Evolutionary conservation across 805 yeast species (phyloP).

Genomic region (Candida cerambycidarum): DNA sequence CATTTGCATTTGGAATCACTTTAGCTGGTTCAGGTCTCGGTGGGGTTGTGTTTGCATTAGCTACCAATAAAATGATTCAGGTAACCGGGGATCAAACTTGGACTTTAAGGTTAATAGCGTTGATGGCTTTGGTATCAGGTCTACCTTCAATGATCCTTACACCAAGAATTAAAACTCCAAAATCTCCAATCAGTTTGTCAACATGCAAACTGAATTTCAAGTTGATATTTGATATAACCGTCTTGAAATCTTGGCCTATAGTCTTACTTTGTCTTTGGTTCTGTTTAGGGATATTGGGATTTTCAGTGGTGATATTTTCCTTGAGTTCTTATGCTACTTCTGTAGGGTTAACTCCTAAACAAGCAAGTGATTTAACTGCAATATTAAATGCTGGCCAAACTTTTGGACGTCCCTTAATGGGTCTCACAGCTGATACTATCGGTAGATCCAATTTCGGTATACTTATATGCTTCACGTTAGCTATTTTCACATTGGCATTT

Average conservation of each 20-base stretch:
- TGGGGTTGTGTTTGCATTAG: conserved; percentile 50
- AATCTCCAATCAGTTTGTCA: conserved; percentile 21
- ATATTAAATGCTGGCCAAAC: conserved; percentile 43
- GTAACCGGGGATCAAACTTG: conserved; percentile 43
- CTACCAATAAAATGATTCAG: conserved; percentile 38
- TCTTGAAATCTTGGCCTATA: conserved; percentile 25
- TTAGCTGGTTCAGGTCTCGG: conserved; percentile 53
- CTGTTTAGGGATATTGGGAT: conserved; percentile 37
- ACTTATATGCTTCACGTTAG: conserved; percentile 20
- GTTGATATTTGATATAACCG: conserved; percentile 35
- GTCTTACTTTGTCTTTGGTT: conserved; percentile 32
- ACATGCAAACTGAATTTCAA: conserved; percentile 23
- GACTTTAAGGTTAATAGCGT: conserved; percentile 43
- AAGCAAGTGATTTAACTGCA: conserved; percentile 35
- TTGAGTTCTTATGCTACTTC: conserved; percentile 39
- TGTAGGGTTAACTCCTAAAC: conserved; percentile 43
- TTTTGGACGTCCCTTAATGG: conserved; percentile 52
- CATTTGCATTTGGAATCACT: conserved; percentile 49
- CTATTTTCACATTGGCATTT: conserved; percentile 31
- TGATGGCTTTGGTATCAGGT: conserved; percentile 29
- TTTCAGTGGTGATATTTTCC: conserved; percentile 35
- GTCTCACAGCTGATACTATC: conserved; percentile 43
- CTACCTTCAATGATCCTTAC: conserved; percentile 44
- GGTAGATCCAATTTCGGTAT: conserved; percentile 46
- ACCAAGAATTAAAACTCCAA: conserved; percentile 39